Evolutionary conservation across 2,329 filamentous ascomycete genomes (phyloP).

Genomic region (Bipolaris zeicola): DNA sequence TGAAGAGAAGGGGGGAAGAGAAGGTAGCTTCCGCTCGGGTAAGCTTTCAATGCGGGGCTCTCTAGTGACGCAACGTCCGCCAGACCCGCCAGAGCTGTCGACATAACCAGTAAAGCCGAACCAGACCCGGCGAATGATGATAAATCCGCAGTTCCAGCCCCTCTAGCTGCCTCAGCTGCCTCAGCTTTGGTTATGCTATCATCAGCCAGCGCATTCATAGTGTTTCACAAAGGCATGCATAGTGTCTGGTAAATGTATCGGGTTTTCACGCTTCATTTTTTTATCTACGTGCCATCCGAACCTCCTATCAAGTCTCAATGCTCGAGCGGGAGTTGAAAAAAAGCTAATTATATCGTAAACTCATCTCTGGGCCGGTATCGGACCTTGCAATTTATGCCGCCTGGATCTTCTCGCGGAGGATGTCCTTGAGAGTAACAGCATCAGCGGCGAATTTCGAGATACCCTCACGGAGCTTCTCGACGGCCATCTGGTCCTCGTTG

Average conservation of each 20-base stretch:
- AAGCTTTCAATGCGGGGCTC: constrained; percentile 43
- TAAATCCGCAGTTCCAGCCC: constrained; percentile 30
- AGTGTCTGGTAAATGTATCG: constrained; percentile 11
- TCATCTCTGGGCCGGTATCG: constrained; percentile 34
- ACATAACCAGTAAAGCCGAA: constrained; percentile 16
- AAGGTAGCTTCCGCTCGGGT: constrained; percentile 9
- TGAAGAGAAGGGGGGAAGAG: constrained; percentile 11
- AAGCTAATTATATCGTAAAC: constrained; percentile 26
- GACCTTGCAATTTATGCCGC: constrained; percentile 34
- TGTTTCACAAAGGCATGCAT: constrained; percentile 2
- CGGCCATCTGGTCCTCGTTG: constrained; percentile 99
- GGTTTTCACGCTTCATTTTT: constrained; percentile 29
- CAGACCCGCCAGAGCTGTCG: constrained; percentile 24
- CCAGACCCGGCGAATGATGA: constrained; percentile 40
- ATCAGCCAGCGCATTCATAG: constrained; percentile 3
- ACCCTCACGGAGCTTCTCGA: constrained; percentile 98
- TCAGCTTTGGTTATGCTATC: not conserved
- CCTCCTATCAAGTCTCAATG: constrained; percentile 7
- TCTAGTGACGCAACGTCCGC: constrained; percentile 40
- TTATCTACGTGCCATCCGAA: constrained; percentile 20
- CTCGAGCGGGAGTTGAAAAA: constrained; percentile 16
- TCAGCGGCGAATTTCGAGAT: constrained; percentile 99
- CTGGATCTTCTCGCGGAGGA: constrained; percentile 83
- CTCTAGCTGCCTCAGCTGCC: not conserved
- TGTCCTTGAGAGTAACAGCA: constrained; percentile 89